Percentiles rank a stretch among this genome's conserved stretches.
These are phyloP conservation scores for Penicillium pulvis DNA, from an alignment of 495 filamentous ascomycete species.

Conservation along the genomic window DNA sequence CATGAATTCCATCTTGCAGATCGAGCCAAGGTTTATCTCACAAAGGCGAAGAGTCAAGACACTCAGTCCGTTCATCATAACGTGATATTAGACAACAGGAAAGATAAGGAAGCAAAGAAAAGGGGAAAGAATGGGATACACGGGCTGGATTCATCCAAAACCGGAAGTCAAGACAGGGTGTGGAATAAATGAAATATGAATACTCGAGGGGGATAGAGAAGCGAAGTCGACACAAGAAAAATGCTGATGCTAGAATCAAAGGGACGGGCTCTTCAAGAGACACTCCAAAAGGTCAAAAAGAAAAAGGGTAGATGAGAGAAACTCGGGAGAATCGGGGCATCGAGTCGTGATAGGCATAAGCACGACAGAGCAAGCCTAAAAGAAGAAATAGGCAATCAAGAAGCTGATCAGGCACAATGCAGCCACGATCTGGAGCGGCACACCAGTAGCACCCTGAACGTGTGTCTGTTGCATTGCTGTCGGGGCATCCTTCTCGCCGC, in stretches of 20 bases:
- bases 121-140: constrained; percentile 19
- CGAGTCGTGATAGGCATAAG: constrained; percentile 30
- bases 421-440: constrained; percentile 85
- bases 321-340: constrained; percentile 20
- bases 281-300: constrained; percentile 16
- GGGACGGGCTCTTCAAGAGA: constrained; percentile 30
- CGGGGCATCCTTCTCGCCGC: constrained; percentile 41
- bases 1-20: constrained; percentile 19
- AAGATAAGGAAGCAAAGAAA: constrained; percentile 20
- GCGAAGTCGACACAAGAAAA: constrained; percentile 24
- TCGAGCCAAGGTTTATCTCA: constrained; percentile 24
- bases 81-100: constrained; percentile 34
- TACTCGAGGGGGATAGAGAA: constrained; percentile 20
- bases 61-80: constrained; percentile 33
- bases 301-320: constrained; percentile 1
- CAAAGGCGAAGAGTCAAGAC: constrained; percentile 20
- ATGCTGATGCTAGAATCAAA: constrained; percentile 33
- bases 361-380: constrained; percentile 54
- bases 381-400: constrained; percentile 91
- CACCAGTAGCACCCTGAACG: constrained; percentile 60
- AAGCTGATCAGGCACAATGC: constrained; percentile 85
- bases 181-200: constrained; percentile 23
- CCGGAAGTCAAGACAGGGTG: constrained; percentile 5
- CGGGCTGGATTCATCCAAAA: constrained; percentile 9
- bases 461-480: constrained; percentile 53